Base-by-base conservation (phyloP, 768 basidiomycete genomes). In the Leucosporidium scottii region DNA sequence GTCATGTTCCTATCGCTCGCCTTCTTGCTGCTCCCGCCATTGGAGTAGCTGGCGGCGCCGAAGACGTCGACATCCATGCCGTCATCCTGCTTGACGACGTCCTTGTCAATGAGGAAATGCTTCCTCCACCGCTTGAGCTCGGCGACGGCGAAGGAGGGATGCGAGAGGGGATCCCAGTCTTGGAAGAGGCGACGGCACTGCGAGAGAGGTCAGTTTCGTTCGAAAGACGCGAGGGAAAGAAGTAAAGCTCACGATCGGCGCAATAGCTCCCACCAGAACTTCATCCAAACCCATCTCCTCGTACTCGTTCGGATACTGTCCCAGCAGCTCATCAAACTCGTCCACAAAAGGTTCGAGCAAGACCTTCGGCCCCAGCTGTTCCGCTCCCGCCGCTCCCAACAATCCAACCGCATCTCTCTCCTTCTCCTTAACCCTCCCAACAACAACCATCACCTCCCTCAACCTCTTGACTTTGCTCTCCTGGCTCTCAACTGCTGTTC, bases 201-300 rank as follows among this genome's bases (percentile, higher is more conserved):
- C n/a, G 34, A 2, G 31, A 28, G 12, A 65, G 13, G 53, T 61
- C 48, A 61, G 48, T 5, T 18, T 25, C 13, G 13, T 9, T n/a
- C 21, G 15, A 34, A 4, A 34, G 10, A 34, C 12, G 8, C 20
- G 34, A 21, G 1, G n/a, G 36, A 60, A 6, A 28, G 13, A 39
- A 34, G 20, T 27, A 1, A 0, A 3, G 78, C 84, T 73, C 70
- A 86, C 85, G 20, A 85, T 78, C 2, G 94, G 96, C 6, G 87
- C 84, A 59, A 99, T 88, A 6, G 94, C 92, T 25, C 88, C 93
- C 4, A 99, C 90, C 7, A 94, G 85, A 28, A 98, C 85, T 75
- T 98, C 93, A 71, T 98, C 96, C 44, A 99, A 79, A 21, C 83
- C 81, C 75, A 93, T 89, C 63, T 78, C 81, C 27, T 87, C 86